phyloP scores from a whole-genome alignment of 176 grass and related monocot species.

The Zoysia pacifica region DNA sequence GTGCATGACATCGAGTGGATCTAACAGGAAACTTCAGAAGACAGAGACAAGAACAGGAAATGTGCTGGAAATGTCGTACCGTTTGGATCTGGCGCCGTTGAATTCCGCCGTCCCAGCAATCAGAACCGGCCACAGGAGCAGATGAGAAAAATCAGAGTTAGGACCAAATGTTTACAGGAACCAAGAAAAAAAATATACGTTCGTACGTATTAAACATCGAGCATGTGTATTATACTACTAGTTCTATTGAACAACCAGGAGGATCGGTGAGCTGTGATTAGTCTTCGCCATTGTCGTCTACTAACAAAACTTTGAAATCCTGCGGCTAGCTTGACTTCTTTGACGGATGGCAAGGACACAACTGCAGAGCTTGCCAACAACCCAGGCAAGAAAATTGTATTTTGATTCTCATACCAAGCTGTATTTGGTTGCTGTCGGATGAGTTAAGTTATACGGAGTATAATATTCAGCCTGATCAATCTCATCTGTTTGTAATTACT shows the following conservation, averaged over 20 bases:
- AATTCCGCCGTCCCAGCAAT: conserved; percentile 33
- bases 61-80: conserved; percentile 45
- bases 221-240: conserved; percentile 23
- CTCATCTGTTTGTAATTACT: not conserved
- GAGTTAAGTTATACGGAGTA: not conserved
- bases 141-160: conserved; percentile 16
- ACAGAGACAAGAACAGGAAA: conserved; percentile 25
- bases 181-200: not conserved
- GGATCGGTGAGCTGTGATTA: conserved; percentile 2
- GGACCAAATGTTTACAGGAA: conserved; percentile 18
- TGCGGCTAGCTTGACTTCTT: conserved; percentile 33
- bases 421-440: conserved; percentile 4
- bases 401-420: not conserved
- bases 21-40: conserved; percentile 1
- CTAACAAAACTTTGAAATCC: not conserved
- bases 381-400: not conserved
- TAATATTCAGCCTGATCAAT: not conserved
- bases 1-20: conserved; percentile 4
- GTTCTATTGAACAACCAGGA: not conserved
- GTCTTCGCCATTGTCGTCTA: conserved; percentile 13
- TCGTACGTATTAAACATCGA: conserved; percentile 5
- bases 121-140: conserved; percentile 30
- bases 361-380: conserved; percentile 20
- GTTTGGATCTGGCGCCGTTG: conserved; percentile 51
- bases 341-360: conserved; percentile 26